Evolutionary conservation across 805 yeast species (phyloP).

Genomic region (Spencermartinsiella europaea): DNA sequence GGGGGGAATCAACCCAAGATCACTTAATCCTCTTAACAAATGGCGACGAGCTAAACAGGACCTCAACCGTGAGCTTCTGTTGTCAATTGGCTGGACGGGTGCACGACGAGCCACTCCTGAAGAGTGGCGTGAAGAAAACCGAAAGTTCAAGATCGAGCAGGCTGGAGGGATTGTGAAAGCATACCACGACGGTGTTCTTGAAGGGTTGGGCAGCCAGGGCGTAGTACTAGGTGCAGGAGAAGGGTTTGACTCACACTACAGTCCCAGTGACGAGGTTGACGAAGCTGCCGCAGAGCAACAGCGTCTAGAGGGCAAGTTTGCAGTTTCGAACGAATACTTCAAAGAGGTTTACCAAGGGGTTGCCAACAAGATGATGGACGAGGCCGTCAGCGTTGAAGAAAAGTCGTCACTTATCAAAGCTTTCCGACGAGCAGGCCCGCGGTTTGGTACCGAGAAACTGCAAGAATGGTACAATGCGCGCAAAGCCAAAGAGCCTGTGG

Average conservation of each 20-base stretch:
- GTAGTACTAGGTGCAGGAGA: constrained; percentile 67
- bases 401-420: constrained; percentile 15
- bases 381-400: constrained; percentile 2
- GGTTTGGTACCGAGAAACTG: constrained; percentile 23
- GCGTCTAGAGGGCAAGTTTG: constrained; percentile 7
- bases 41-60: constrained; percentile 18
- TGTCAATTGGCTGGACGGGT: constrained; percentile 89
- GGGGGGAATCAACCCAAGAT: constrained; percentile 76
- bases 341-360: constrained; percentile 8
- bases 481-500: constrained; percentile 12
- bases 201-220: constrained; percentile 52
- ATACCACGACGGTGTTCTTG: constrained; percentile 64
- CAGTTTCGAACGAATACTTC: constrained; percentile 9
- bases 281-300: not conserved
- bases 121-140: constrained; percentile 65
- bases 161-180: constrained; percentile 71
- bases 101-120: constrained; percentile 65
- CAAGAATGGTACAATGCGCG: constrained; percentile 20
- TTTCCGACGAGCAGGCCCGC: constrained; percentile 27
- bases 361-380: constrained; percentile 4
- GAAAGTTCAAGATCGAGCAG: constrained; percentile 56
- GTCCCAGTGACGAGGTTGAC: constrained; percentile 7
- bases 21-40: constrained; percentile 38
- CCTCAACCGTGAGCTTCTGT: constrained; percentile 42
- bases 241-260: constrained; percentile 52